Percentiles rank a stretch among this genome's conserved stretches.
Conservation (phyloP, 1,284 basidiomycete genomes). For the Pseudozyma thailandica region DNA sequence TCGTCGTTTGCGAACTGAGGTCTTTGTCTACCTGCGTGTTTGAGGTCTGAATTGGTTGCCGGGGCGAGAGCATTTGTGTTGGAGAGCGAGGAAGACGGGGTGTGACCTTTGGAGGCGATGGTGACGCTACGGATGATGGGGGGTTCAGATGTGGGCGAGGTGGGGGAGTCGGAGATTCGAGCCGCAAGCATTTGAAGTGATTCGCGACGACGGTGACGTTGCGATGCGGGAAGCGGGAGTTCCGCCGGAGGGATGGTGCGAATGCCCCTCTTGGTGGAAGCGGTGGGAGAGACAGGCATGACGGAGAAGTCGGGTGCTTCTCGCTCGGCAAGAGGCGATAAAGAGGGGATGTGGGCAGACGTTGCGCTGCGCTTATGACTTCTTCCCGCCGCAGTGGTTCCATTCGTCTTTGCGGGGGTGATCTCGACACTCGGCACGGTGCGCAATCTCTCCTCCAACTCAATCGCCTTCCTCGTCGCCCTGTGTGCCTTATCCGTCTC, state of each 20-base stretch:
- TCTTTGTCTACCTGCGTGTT: conserved; percentile 16
- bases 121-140: conserved; percentile 17
- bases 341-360: conserved; percentile 29
- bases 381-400: neutral
- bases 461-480: conserved; percentile 36
- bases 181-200: conserved; percentile 46
- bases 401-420: conserved; percentile 1
- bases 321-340: conserved; percentile 41
- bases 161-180: conserved; percentile 16
- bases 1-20: conserved; percentile 50
- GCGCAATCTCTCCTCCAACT: conserved; percentile 45
- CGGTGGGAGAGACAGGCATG: neutral
- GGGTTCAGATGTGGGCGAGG: neutral
- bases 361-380: conserved; percentile 39
- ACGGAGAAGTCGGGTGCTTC: conserved; percentile 20
- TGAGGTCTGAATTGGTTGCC: neutral
- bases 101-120: conserved; percentile 31
- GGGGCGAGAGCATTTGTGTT: conserved; percentile 11
- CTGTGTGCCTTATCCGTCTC: conserved; percentile 53
- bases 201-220: conserved; percentile 38
- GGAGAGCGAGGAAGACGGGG: conserved; percentile 23
- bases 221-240: conserved; percentile 33
- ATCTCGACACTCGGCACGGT: neutral
- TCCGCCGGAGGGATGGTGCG: conserved; percentile 34
- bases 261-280: conserved; percentile 24